Percentiles rank a stretch among this genome's conserved stretches.
Conservation (phyloP, 2,329 filamentous ascomycete species). For the Pseudogymnoascus destructans region DNA sequence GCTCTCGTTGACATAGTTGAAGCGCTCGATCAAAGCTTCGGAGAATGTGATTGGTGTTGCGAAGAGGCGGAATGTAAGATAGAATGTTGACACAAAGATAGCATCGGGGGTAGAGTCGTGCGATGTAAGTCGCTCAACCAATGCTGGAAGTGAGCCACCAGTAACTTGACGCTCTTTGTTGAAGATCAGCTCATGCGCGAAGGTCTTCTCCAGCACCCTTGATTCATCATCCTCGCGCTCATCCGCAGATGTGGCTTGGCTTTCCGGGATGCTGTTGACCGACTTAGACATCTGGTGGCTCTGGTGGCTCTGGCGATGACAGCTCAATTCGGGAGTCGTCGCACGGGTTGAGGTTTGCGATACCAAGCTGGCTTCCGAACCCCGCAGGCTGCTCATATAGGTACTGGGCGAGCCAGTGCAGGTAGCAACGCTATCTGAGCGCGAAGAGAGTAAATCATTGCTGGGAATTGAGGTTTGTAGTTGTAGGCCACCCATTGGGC, state of each 20-base stretch:
- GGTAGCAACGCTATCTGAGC: constrained; percentile 57
- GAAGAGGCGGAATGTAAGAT: constrained; percentile 90
- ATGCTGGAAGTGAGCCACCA: constrained; percentile 75
- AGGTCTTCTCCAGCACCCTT: constrained; percentile 81
- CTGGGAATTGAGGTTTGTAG: neutral
- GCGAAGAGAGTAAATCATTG: constrained; percentile 30
- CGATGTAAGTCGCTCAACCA: constrained; percentile 88
- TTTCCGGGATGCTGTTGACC: constrained; percentile 54
- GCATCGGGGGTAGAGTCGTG: constrained; percentile 87
- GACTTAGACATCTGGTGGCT: constrained; percentile 47
- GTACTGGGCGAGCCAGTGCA: constrained; percentile 69
- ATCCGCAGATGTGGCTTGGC: constrained; percentile 52
- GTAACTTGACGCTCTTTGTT: constrained; percentile 94
- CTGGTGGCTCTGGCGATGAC: constrained; percentile 15
- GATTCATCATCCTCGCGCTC: constrained; percentile 70
- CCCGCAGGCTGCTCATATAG: constrained; percentile 56
- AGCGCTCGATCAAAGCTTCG: constrained; percentile 73
- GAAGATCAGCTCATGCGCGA: constrained; percentile 77
- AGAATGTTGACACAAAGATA: constrained; percentile 87
- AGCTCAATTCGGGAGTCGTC: constrained; percentile 60
- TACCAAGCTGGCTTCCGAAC: constrained; percentile 66
- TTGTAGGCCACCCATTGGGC: neutral
- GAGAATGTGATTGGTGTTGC: constrained; percentile 69
- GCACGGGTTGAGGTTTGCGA: constrained; percentile 79
- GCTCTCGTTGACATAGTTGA: constrained; percentile 77